A percentile compares a stretch with the other conserved stretches of the same genome.
These are phyloP conservation scores for Boletus insuetus DNA, from an alignment of 768 basidiomycete genomes.

Conservation along the genomic window DNA sequence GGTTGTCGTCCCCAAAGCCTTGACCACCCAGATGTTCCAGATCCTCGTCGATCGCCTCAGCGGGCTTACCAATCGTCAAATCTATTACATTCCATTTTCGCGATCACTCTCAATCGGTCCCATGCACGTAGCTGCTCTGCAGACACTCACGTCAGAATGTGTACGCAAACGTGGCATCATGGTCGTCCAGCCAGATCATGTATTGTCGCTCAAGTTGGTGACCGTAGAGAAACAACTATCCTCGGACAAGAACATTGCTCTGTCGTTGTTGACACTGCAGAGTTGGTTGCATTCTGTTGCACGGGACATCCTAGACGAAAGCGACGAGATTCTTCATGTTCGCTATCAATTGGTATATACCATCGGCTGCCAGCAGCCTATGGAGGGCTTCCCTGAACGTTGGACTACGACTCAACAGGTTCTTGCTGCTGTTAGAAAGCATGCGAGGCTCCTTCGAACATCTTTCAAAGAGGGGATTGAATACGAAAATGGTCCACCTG, in stretches of 20 bases:
- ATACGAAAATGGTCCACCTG: background rate
- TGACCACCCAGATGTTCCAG: slow-evolving; percentile 45
- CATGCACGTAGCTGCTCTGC: slow-evolving; percentile 19
- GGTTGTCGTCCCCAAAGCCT: slow-evolving; percentile 38
- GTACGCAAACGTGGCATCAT: slow-evolving; percentile 37
- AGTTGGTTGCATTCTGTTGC: slow-evolving; percentile 12
- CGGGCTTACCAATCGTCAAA: slow-evolving; percentile 41
- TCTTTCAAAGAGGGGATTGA: background rate
- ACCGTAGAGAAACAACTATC: slow-evolving; percentile 34
- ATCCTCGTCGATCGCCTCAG: slow-evolving; percentile 39
- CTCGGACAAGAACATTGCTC: background rate
- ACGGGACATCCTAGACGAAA: slow-evolving; percentile 27
- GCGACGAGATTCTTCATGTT: slow-evolving; percentile 28
- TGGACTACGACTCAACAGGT: slow-evolving; percentile 32
- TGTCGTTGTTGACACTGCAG: slow-evolving; percentile 20
- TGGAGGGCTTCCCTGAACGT: slow-evolving; percentile 33
- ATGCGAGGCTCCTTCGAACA: background rate
- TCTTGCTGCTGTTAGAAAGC: slow-evolving; percentile 12
- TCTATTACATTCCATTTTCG: slow-evolving; percentile 49
- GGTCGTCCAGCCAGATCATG: slow-evolving; percentile 45
- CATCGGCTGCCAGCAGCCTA: slow-evolving; percentile 19
- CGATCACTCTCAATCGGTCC: slow-evolving; percentile 30
- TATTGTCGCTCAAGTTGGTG: slow-evolving; percentile 26
- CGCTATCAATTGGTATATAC: slow-evolving; percentile 36
- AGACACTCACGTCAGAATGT: slow-evolving; percentile 36